Evolutionary conservation across 306 rosid species (phyloP).

Genomic region (Leucaena leucocephala): DNA sequence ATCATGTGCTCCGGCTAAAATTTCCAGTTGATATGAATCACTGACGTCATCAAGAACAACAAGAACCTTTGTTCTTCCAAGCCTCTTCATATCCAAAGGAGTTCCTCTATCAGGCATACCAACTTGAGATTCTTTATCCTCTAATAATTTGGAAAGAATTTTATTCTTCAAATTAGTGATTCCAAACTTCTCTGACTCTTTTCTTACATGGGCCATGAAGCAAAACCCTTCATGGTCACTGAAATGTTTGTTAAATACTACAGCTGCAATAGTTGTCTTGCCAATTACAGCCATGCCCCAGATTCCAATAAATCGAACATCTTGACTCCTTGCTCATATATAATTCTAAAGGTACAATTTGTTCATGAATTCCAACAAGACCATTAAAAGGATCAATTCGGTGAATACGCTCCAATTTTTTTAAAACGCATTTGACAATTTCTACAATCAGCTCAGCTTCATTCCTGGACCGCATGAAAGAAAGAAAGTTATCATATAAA

Average conservation of each 20-base stretch:
- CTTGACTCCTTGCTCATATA: not conserved
- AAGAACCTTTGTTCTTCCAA: not conserved
- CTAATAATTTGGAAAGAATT: not conserved
- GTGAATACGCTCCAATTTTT: not conserved
- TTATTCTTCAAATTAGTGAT: not conserved
- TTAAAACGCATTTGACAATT: not conserved
- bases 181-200: not conserved
- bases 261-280: not conserved
- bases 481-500: not conserved
- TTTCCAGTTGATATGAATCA: not conserved
- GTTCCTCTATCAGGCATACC: not conserved
- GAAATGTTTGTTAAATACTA: not conserved
- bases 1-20: not conserved
- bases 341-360: not conserved
- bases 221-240: not conserved
- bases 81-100: slow-evolving; percentile 5
- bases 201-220: not conserved
- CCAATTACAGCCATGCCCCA: slow-evolving; percentile 1
- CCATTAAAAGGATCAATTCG: not conserved
- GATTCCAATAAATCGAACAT: not conserved
- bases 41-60: not conserved
- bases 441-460: not conserved
- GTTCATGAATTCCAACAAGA: not conserved
- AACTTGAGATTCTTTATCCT: not conserved
- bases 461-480: not conserved